Base-by-base conservation (phyloP, 2,329 filamentous ascomycete genomes). In the Dryadomyces sulphureus region DNA sequence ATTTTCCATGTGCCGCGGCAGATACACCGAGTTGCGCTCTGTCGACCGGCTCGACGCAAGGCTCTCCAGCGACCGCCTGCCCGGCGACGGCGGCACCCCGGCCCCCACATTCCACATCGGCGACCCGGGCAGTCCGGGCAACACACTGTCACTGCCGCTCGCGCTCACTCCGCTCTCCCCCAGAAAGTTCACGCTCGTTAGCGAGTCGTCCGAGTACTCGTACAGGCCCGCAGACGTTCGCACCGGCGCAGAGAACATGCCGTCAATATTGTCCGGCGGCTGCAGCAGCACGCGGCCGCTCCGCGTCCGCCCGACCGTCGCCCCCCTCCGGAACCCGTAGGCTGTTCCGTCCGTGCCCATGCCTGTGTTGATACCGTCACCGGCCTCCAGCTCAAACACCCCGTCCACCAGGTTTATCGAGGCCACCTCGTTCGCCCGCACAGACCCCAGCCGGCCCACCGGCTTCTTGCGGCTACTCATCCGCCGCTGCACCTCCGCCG, bases 191-290 rank as follows among this genome's bases (percentile, higher is more conserved):
- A 74, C 52, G 70, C 75, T 76, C 41, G 72, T 66, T 50, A 75
- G 66, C 17, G 77, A 80, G 52, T 84, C 81, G 57, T 85, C 81
- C 9, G 67, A 65, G 57, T 86, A 78, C 50, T 75, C 67, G 59
- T 87, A 89, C 62, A 75, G 80, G 22, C 81, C 82, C 45, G 77
- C 75, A 11, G 79, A 69, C 32, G 81, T 72, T 55, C 74, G 72
- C 57, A 84, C 75, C 3, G 84, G 76, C 8, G 80, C 77, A 3
- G 81, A 76, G 57, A 95, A 94, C 51, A 81, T 79, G 48, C 87
- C 87, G 54, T 90, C 82, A 34, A 94, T 65, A 48, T 75, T 73
- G 52, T 81, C 75, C 1, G 84, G 80, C 0, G 90, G 89, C 53
- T 82, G 76, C 20, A 94, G 67, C 36, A 61, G 76, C 4, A 36